phyloP scores from a whole-genome alignment of 768 basidiomycete species.

The Rhodotorula taiwanensis region DNA sequence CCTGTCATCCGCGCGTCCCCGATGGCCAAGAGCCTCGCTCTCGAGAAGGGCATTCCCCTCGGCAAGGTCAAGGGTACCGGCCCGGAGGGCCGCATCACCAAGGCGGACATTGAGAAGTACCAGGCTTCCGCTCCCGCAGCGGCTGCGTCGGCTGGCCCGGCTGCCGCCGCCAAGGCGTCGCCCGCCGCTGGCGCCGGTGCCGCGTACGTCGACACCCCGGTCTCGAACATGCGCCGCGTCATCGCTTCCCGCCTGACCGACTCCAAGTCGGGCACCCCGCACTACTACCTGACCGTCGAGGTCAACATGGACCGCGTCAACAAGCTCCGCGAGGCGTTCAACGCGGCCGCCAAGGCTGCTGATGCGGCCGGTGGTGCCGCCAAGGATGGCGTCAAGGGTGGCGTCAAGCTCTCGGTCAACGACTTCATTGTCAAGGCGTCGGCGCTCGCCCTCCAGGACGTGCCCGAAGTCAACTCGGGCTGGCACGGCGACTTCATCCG shows the following conservation, averaged over 20 bases:
- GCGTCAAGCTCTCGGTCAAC: constrained; percentile 80
- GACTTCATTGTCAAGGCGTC: constrained; percentile 97
- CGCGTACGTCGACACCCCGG: constrained; percentile 74
- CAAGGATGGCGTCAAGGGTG: constrained; percentile 57
- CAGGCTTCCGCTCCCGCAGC: constrained; percentile 50
- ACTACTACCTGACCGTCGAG: constrained; percentile 92
- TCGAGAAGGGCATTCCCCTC: constrained; percentile 87
- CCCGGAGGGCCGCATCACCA: constrained; percentile 86
- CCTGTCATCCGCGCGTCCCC: constrained; percentile 85
- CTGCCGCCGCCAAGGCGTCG: constrained; percentile 50
- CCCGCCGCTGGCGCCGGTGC: constrained; percentile 49
- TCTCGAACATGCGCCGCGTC: constrained; percentile 87
- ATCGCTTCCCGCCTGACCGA: constrained; percentile 85
- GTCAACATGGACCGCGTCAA: constrained; percentile 93
- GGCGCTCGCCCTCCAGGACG: constrained; percentile 80
- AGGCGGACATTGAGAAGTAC: constrained; percentile 89
- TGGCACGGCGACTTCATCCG: constrained; percentile 95
- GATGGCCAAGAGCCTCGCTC: constrained; percentile 91
- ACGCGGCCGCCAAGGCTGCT: constrained; percentile 56
- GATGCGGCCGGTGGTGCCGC: constrained; percentile 47
- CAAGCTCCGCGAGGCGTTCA: constrained; percentile 93
- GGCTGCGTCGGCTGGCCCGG: constrained; percentile 43
- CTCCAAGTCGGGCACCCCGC: constrained; percentile 90
- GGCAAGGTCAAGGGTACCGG: constrained; percentile 85
- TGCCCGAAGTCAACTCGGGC: constrained; percentile 95